A percentile compares a stretch with the other conserved stretches of the same genome.
These are phyloP conservation scores for Gardenia jasminoides DNA, from an alignment of 257 asterid genomes.

Conservation along the genomic window DNA sequence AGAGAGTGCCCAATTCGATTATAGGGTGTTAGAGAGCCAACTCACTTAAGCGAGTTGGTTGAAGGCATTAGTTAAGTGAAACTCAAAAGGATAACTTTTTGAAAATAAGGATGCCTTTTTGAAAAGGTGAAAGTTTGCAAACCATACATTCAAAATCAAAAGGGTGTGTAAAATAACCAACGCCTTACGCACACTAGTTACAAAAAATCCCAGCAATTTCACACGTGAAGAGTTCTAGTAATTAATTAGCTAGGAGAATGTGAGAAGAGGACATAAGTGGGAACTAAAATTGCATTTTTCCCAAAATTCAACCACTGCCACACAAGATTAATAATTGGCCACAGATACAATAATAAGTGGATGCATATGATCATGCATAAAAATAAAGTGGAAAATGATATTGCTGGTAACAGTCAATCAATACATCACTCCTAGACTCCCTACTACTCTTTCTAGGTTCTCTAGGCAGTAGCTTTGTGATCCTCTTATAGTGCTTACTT, in stretches of 20 bases:
- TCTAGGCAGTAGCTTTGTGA: conserved; percentile 2
- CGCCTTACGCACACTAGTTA: no score
- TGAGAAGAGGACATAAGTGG: background rate
- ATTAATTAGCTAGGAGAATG: background rate
- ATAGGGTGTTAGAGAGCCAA: no score
- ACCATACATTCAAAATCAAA: no score
- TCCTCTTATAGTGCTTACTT: conserved; percentile 10
- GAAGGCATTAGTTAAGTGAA: no score
- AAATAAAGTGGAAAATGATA: conserved; percentile 14
- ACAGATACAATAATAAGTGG: background rate
- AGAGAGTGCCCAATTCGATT: no score
- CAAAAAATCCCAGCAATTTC: no score
- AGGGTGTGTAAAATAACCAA: no score
- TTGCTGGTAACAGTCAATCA: background rate
- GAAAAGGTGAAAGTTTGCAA: no score
- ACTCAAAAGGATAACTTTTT: no score
- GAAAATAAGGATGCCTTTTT: no score
- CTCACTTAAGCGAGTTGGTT: no score
- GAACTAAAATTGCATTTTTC: background rate
- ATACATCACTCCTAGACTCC: conserved; percentile 9
- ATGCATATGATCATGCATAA: background rate
- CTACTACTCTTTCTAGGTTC: background rate
- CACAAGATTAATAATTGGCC: background rate
- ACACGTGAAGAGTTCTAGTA: background rate
- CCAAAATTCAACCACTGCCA: background rate